A percentile compares a stretch with the other conserved stretches of the same genome.
phyloP scores from a whole-genome alignment of 2,329 filamentous ascomycete species.

The Paraconiothyrium brasiliense region DNA sequence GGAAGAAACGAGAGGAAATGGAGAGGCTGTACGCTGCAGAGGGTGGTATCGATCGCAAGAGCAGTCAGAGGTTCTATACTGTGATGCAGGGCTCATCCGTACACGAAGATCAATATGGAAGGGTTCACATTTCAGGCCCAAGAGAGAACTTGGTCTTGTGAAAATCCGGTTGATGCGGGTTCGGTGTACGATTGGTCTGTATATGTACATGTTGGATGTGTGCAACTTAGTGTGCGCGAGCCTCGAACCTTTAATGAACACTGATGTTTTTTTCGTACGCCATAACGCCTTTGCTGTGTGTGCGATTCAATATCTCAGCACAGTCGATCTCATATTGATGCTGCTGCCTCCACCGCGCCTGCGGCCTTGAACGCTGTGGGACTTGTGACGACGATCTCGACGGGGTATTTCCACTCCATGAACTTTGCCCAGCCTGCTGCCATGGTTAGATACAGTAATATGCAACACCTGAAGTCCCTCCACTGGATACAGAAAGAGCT shows the following conservation, averaged over 20 bases:
- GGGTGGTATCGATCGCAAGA: constrained; percentile 21
- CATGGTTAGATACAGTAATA: constrained; percentile 26
- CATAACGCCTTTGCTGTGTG: constrained; percentile 21
- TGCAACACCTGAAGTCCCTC: neutral
- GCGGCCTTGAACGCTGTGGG: constrained; percentile 57
- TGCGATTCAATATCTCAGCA: neutral
- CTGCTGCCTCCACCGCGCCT: constrained; percentile 58
- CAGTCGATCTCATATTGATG: constrained; percentile 43
- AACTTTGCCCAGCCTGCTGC: constrained; percentile 85
- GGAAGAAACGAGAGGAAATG: constrained; percentile 62
- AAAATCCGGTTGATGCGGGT: neutral
- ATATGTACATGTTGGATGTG: neutral
- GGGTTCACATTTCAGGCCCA: constrained; percentile 5
- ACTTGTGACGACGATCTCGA: constrained; percentile 71
- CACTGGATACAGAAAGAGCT: neutral
- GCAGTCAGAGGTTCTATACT: neutral
- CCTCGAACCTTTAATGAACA: neutral
- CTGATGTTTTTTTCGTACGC: constrained; percentile 7
- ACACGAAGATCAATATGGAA: constrained; percentile 16
- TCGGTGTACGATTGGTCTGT: neutral
- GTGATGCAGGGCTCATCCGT: neutral
- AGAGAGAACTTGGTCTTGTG: neutral
- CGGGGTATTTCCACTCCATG: constrained; percentile 93
- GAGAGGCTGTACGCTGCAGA: constrained; percentile 45
- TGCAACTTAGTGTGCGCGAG: neutral